phyloP scores from a whole-genome alignment of 2,329 filamentous ascomycete species.

The Fusarium sp. region DNA sequence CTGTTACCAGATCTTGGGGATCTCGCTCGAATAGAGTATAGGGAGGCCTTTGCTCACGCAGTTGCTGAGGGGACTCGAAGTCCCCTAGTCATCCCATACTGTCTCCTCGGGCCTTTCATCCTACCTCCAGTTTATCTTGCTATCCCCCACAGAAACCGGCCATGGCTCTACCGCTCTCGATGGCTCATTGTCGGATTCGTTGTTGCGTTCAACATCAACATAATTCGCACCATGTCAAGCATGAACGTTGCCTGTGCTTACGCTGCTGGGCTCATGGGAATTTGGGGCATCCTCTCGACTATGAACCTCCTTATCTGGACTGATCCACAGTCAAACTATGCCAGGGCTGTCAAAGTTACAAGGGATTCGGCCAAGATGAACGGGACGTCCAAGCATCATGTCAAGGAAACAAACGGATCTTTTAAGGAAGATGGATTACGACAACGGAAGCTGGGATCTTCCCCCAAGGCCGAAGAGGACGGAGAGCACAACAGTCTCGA shows the following conservation, averaged over 20 bases:
- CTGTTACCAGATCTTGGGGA: slow-evolving; percentile 39
- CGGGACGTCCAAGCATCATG: not conserved
- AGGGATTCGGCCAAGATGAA: slow-evolving; percentile 4
- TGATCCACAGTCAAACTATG: slow-evolving; percentile 67
- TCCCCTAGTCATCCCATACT: slow-evolving; percentile 66
- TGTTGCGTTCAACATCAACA: slow-evolving; percentile 56
- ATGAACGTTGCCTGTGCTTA: slow-evolving; percentile 64
- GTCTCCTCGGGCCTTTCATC: slow-evolving; percentile 59
- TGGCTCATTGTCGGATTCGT: slow-evolving; percentile 62
- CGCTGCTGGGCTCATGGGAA: slow-evolving; percentile 59
- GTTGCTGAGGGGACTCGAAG: slow-evolving; percentile 53
- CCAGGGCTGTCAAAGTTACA: slow-evolving; percentile 58
- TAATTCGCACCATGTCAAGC: slow-evolving; percentile 59
- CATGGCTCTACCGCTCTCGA: slow-evolving; percentile 61
- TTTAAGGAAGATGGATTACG: slow-evolving; percentile 23
- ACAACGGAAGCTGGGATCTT: slow-evolving; percentile 23
- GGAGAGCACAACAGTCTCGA: slow-evolving; percentile 20
- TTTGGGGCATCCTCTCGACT: slow-evolving; percentile 64
- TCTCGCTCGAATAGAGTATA: slow-evolving; percentile 49
- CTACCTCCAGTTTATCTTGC: slow-evolving; percentile 66
- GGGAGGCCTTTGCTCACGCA: slow-evolving; percentile 50
- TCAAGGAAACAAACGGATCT: not conserved
- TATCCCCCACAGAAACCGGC: slow-evolving; percentile 63
- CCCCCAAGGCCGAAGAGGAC: not conserved
- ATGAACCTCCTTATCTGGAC: slow-evolving; percentile 65